Percentiles rank a stretch among this genome's conserved stretches.
Conservation (phyloP, 148 eudicot species). For the Simmondsia chinensis region DNA sequence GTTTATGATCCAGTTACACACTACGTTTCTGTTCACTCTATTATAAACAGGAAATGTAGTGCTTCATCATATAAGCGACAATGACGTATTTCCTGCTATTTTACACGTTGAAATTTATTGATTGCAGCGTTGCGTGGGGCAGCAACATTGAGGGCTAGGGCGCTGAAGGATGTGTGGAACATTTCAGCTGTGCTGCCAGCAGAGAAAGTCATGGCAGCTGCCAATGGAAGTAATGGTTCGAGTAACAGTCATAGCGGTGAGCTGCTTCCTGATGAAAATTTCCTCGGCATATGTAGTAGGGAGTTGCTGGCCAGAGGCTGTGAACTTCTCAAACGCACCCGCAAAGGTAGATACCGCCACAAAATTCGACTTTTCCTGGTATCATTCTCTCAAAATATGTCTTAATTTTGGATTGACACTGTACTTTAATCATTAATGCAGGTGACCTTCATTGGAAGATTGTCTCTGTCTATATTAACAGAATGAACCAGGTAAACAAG, state of each 20-base stretch:
- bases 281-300: constrained; percentile 65
- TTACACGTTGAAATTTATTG: neutral
- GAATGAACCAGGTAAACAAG: constrained; percentile 48
- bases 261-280: constrained; percentile 66
- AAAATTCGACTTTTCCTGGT: no score
- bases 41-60: neutral
- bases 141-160: constrained; percentile 84
- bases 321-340: constrained; percentile 79
- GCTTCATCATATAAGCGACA: no score
- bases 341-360: constrained; percentile 43
- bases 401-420: no score
- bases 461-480: constrained; percentile 86
- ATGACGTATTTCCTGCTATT: neutral
- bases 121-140: constrained; percentile 81
- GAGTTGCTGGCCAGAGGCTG: constrained; percentile 78
- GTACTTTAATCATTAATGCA: constrained; percentile 19
- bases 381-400: no score
- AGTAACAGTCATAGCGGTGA: constrained; percentile 72
- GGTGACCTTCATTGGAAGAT: constrained; percentile 98
- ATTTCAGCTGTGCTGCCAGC: constrained; percentile 80
- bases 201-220: constrained; percentile 45
- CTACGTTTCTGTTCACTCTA: no score
- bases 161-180: constrained; percentile 92
- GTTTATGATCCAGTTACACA: no score
- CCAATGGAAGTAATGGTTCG: constrained; percentile 42